Percentiles rank a stretch among this genome's conserved stretches.
Conservation (phyloP, 768 basidiomycete species). For the Myochromella boudieri region DNA sequence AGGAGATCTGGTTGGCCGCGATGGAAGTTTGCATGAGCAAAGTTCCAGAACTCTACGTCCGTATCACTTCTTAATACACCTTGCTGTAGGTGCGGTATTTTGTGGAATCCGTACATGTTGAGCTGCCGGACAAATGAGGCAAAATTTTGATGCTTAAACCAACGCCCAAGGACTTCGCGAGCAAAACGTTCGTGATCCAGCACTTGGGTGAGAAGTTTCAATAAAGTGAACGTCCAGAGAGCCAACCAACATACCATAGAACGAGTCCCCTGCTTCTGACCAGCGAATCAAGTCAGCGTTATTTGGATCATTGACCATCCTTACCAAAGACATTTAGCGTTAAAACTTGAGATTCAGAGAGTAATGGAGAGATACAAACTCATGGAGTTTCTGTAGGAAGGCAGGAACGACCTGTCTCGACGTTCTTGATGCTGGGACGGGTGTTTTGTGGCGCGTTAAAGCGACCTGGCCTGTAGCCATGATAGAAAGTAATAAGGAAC, state of each 20-base stretch:
- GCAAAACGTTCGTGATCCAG: slow-evolving; percentile 91
- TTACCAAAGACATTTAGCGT: slow-evolving; percentile 27
- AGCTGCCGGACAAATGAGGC: slow-evolving; percentile 88
- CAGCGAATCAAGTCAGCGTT: slow-evolving; percentile 88
- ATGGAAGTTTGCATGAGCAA: slow-evolving; percentile 86
- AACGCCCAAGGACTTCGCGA: slow-evolving; percentile 83
- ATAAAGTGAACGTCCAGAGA: too few species aligned
- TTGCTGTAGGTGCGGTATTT: slow-evolving; percentile 94
- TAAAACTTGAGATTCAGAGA: neutral
- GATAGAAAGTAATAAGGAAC: neutral
- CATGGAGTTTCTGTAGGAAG: slow-evolving; percentile 91
- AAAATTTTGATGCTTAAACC: slow-evolving; percentile 99
- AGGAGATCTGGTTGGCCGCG: slow-evolving; percentile 88
- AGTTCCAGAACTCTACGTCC: slow-evolving; percentile 87
- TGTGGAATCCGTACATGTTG: slow-evolving; percentile 96
- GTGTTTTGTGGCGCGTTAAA: slow-evolving; percentile 24
- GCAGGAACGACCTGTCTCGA: slow-evolving; percentile 57
- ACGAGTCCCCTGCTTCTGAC: slow-evolving; percentile 89
- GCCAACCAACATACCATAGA: slow-evolving; percentile 62
- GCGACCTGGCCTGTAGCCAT: slow-evolving; percentile 30
- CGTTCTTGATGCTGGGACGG: slow-evolving; percentile 31
- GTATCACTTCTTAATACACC: slow-evolving; percentile 85
- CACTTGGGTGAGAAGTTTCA: too few species aligned
- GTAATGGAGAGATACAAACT: slow-evolving; percentile 50
- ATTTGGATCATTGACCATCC: slow-evolving; percentile 88